Base-by-base conservation (phyloP, 2,329 filamentous ascomycete genomes). In the Paracorniculantispora psalliotae region DNA sequence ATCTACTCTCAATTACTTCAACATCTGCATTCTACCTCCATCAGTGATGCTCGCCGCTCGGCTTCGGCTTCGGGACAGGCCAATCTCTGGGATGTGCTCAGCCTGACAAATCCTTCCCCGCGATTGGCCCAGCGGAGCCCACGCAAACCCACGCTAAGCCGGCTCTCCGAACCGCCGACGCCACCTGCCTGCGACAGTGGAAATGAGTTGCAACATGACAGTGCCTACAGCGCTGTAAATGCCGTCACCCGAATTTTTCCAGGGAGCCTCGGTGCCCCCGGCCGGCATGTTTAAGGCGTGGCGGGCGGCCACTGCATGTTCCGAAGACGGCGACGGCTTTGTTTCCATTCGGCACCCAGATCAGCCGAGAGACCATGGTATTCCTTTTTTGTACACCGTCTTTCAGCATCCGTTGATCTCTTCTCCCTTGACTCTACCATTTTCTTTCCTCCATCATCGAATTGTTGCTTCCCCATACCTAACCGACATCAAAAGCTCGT, bases 171-270 rank as follows among this genome's bases (percentile, higher is more conserved):
- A 30, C 44, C 53, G 21, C 53, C 35, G 23, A 26, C 7, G 21
- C n/a, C n/a, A n/a, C n/a, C n/a, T n/a, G n/a, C n/a, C n/a, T n/a
- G n/a, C n/a, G n/a, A n/a, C n/a, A n/a, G n/a, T 23, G 37, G 25
- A 25, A 19, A 13, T 39, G 33, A 54, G 8, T 23, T 25, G 30
- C 30, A 33, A 12, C 30, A 33, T 12, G 30, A 12, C 12, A 33
- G 30, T 6, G 30, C 30, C n/a, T n/a, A n/a, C n/a, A 33, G 26
- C 39, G 39, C 44, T 46, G n/a, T 23, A 30, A 15, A 3, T 15
- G 44, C 43, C 26, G 33, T 50, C 54, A 57, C 8, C 46, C 50
- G 44, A 30, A 41, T 50, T 57, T 39, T 50, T 55, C n/a, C 6
- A 37, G 21, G 49, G 25, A 21, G 21, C 53, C 53, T 48, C 53